Base-by-base conservation (phyloP, 169 alveolate genomes). In the Eimeria tenella region DNA sequence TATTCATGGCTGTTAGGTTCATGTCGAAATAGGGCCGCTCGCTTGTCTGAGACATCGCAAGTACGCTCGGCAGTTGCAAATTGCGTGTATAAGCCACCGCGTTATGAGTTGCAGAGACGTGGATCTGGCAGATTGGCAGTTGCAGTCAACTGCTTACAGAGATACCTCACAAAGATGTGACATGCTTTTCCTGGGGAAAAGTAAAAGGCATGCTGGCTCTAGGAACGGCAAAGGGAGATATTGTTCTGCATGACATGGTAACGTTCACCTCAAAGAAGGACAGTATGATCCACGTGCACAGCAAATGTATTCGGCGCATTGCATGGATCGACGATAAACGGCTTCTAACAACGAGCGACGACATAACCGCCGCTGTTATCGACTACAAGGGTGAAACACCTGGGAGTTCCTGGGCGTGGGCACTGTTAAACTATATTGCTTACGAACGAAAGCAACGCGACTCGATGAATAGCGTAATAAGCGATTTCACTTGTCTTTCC, bases 291-390 rank as follows among this genome's bases (percentile, higher is more conserved):
- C 11, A 25, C 31, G 31, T 74, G 21, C 60, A 31, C 84, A 23
- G 11, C 11, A 74, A 74, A 74, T 31, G 58, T 74, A 31, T 74
- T 31, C 84, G 84, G 60, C 84, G 84, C 15, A 13, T 74, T 23
- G 84, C 84, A 49, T 74, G 84, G 84, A 49, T 74, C 60, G 84
- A 74, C 23, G 84, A 74, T 23, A 23, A 49, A 74, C 19, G 53
- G 60, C 60, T 74, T n/a, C 13, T 49, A 15, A 31, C 84, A 23
- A 21, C 84, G 19, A 74, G 84, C 60, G 84, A 74, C 84, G 84
- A 74, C 60, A 74, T 9, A 23, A 74, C 60, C n/a, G 84, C 84
- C 6, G 84, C 31, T 49, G 84, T 74, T 10, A 1, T 49, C 15
- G 84, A 74, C 31, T 49, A 25, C 84, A 74, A 49, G 11, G 84